A percentile compares a stretch with the other conserved stretches of the same genome.
Conservation (phyloP, 257 asterid species). For the Parsonsia alboflavescens region DNA sequence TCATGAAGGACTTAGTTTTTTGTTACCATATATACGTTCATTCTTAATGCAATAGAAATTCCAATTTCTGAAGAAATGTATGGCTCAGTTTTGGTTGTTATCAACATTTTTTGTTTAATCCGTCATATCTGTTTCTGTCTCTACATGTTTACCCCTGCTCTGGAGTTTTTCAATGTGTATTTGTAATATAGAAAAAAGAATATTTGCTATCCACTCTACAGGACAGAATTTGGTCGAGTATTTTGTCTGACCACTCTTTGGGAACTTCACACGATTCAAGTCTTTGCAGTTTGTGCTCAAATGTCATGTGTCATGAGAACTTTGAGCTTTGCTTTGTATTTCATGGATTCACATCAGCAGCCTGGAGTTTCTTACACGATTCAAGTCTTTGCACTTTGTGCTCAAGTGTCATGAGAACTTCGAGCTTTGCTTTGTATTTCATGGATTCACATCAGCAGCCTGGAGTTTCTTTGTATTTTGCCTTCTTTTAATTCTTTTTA, state of each 20-base stretch:
- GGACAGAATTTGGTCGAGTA: not conserved
- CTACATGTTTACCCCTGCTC: not conserved
- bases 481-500: not conserved
- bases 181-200: not conserved
- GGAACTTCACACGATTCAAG: not conserved
- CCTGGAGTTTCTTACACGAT: not conserved
- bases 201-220: not conserved
- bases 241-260: not conserved
- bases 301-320: not conserved
- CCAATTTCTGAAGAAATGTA: not conserved
- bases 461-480: not conserved
- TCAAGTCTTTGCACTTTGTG: not conserved
- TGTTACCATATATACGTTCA: not conserved
- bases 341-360: not conserved
- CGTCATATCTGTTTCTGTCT: not conserved
- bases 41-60: constrained; percentile 11
- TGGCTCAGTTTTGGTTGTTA: constrained; percentile 2
- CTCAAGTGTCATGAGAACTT: not conserved
- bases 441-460: not conserved
- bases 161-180: not conserved
- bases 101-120: not conserved
- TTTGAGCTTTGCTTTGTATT: not conserved
- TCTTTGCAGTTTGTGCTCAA: not conserved
- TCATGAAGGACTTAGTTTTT: not conserved
- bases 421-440: not conserved